Percentiles rank a stretch among this genome's conserved stretches.
Conservation (phyloP, 495 filamentous ascomycete genomes). For the Neurospora sp. region DNA sequence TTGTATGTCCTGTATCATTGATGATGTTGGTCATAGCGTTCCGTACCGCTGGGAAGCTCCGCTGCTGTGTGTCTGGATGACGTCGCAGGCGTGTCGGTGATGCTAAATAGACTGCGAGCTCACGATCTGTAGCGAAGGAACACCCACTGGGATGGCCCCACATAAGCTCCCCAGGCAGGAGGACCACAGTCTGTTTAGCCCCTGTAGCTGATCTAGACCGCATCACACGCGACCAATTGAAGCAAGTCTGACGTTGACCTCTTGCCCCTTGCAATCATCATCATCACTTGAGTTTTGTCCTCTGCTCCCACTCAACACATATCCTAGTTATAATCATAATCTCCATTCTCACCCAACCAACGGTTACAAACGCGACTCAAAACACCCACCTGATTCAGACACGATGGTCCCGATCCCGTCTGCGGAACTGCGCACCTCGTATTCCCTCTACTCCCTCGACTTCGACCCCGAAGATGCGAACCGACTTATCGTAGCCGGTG, state of each 20-base stretch:
- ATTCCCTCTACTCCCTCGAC: constrained; percentile 82
- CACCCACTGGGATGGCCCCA: neutral
- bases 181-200: neutral
- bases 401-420: constrained; percentile 21
- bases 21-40: neutral
- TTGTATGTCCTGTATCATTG: neutral
- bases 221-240: neutral
- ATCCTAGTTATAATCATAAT: neutral
- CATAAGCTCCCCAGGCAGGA: neutral
- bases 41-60: neutral
- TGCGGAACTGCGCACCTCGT: constrained; percentile 43
- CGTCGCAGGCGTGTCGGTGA: neutral
- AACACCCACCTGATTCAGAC: neutral
- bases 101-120: neutral
- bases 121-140: neutral
- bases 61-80: neutral
- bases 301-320: neutral
- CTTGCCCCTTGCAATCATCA: neutral
- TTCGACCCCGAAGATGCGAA: constrained; percentile 74
- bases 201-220: neutral
- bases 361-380: neutral
- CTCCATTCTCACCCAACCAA: neutral
- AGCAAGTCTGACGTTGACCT: neutral
- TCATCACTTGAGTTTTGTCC: neutral
- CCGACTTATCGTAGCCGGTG: constrained; percentile 76